These are phyloP conservation scores for Didymella segeticola DNA, from an alignment of 2,329 filamentous ascomycete species.

Conservation along the genomic window DNA sequence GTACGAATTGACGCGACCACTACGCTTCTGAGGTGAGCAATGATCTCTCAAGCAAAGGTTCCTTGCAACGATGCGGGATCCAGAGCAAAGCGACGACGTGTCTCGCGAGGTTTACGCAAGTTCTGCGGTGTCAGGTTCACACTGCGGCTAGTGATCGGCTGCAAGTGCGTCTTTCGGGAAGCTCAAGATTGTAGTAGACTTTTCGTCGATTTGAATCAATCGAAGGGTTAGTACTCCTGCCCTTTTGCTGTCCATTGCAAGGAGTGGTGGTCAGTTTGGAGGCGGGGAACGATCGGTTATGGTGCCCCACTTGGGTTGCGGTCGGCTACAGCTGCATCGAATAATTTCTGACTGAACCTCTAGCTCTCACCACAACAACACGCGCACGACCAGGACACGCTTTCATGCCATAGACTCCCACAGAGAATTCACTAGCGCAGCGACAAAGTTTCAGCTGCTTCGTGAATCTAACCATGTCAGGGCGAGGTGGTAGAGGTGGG, in stretches of 20 bases:
- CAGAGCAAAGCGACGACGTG: neutral
- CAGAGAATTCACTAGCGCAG: neutral
- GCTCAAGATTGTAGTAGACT: neutral
- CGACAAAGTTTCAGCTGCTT: neutral
- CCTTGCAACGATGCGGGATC: neutral
- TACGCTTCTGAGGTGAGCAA: neutral
- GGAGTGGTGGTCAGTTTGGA: constrained; percentile 7
- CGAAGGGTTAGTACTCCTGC: neutral
- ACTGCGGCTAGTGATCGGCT: neutral
- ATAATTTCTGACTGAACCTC: constrained; percentile 20
- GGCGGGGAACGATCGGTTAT: constrained; percentile 14
- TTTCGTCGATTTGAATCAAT: neutral
- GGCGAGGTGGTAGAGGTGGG: constrained; percentile 43
- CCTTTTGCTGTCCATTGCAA: neutral
- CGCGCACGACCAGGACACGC: neutral
- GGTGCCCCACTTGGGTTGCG: constrained; percentile 32
- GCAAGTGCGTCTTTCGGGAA: neutral
- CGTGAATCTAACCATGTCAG: constrained; percentile 22
- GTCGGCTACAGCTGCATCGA: constrained; percentile 18
- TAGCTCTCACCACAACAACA: constrained; percentile 1
- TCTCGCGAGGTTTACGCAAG: constrained; percentile 2
- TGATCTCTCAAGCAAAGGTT: neutral
- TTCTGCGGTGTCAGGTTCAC: neutral
- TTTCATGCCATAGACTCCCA: neutral
- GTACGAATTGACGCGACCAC: neutral